phyloP scores from a whole-genome alignment of 2,329 filamentous ascomycete genomes.

The Neophaeococcomyces mojaviensis region DNA sequence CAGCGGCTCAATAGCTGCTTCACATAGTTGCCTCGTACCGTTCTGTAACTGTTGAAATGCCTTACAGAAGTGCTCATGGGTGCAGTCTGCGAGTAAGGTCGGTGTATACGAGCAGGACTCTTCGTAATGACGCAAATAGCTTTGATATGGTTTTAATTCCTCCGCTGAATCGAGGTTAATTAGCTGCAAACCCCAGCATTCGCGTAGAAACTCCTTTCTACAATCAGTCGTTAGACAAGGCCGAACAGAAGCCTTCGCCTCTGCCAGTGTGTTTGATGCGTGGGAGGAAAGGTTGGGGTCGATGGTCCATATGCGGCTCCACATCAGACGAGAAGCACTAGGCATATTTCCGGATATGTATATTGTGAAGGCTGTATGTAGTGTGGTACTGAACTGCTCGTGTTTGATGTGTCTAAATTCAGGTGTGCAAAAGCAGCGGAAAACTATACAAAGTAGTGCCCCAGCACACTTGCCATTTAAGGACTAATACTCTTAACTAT shows the following conservation, averaged over 20 bases:
- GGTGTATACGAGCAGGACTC: neutral
- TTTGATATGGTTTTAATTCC: neutral
- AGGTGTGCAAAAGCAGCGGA: neutral
- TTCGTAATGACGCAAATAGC: neutral
- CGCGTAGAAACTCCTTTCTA: neutral
- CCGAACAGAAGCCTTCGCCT: neutral
- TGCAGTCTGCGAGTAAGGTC: neutral
- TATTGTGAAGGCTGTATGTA: neutral
- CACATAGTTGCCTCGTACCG: neutral
- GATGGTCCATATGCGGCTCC: neutral
- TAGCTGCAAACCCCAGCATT: neutral
- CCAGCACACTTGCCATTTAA: too few relatives aligned
- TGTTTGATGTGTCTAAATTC: neutral
- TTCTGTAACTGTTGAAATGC: neutral
- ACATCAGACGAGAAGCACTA: neutral
- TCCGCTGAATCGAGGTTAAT: neutral
- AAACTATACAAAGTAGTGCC: neutral
- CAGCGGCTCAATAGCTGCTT: neutral
- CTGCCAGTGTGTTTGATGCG: neutral
- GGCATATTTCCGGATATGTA: too few relatives aligned
- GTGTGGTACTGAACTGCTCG: neutral
- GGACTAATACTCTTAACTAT: too few relatives aligned
- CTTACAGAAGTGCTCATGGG: neutral
- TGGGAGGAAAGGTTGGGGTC: neutral
- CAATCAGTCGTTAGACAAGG: neutral